Evolutionary conservation across 805 yeast genomes (phyloP).

Genomic region (Nakazawaea anatomiae): DNA sequence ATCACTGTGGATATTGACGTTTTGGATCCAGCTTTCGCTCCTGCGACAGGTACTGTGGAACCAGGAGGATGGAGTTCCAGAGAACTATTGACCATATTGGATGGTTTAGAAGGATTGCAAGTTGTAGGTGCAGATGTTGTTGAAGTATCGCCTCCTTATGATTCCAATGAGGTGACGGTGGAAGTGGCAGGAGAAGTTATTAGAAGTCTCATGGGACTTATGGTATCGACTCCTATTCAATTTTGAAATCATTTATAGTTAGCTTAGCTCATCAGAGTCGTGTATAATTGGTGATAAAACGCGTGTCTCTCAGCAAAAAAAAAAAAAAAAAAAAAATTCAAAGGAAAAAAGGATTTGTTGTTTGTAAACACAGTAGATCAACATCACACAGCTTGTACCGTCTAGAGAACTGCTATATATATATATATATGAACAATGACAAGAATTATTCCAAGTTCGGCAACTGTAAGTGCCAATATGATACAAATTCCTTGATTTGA

Average conservation of each 20-base stretch:
- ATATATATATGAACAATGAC: conserved; percentile 1
- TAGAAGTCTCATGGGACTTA: neutral
- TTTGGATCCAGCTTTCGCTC: conserved; percentile 45
- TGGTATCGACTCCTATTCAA: conserved; percentile 1
- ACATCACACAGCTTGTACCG: no score
- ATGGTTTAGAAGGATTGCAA: conserved; percentile 37
- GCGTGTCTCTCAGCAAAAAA: neutral
- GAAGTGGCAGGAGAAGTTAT: conserved; percentile 32
- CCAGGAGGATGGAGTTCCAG: conserved; percentile 47
- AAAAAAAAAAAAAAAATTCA: neutral
- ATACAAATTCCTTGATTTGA: neutral
- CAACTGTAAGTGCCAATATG: conserved; percentile 7
- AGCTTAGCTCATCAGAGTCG: neutral
- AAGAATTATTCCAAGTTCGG: conserved; percentile 7
- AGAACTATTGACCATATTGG: conserved; percentile 36
- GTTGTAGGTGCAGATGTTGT: conserved; percentile 48
- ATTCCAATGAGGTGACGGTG: conserved; percentile 29
- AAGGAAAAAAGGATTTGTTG: neutral
- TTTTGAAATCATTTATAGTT: neutral
- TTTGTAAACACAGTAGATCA: neutral
- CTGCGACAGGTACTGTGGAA: conserved; percentile 50
- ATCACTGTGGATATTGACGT: conserved; percentile 46
- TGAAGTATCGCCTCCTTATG: conserved; percentile 39
- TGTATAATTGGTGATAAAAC: neutral
- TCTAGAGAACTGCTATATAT: neutral